Base-by-base conservation (phyloP, 1,284 basidiomycete species). In the Malassezia yamatoensis region DNA sequence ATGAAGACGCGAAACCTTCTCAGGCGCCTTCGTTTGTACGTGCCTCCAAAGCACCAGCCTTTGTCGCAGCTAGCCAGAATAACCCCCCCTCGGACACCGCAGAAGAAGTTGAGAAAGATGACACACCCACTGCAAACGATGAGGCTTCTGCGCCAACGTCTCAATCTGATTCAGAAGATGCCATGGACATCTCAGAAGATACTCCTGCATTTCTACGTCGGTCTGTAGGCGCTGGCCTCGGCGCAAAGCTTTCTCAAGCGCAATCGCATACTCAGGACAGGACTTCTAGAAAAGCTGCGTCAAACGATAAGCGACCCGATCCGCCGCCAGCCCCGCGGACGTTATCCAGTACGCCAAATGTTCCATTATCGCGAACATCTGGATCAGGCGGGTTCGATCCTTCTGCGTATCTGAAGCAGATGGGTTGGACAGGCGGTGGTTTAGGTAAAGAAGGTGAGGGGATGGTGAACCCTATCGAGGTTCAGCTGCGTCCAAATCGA, bases 381-480 rank as follows among this genome's bases (percentile, higher is more conserved):
- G 54, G 54, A 21, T 42, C 54, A 5, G 53, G 60, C 35, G 63
- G 63, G 18, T 74, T 74, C 51, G 68, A 72, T 41, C 66, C 70
- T 0, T 63, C 65, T 5, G 67, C 65, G 2, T 70, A 69, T 54
- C 62, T 74, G 36, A 59, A 62, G 3, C 60, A 64, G 32, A 73
- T 74, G 69, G 72, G 72, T 34, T 74, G 72, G 72, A 65, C 67
- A 0, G 72, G 72, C n/a, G 70, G 68, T 9, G 72, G 72, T 12
- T 58, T 74, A 11, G 72, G 72, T 10, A 67, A 62, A 34, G 43
- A 64, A 8, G 72, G 72, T 2, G 60, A 71, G 37, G 72, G 72
- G 8, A 74, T 74, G 20, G 59, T 68, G 16, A 65, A 64, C 11
- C 72, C 72, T 2, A 73, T 74, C 42, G 69, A 74, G 39, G 72